phyloP scores from a whole-genome alignment of 805 yeast genomes.

The Myxozyma udenii region DNA sequence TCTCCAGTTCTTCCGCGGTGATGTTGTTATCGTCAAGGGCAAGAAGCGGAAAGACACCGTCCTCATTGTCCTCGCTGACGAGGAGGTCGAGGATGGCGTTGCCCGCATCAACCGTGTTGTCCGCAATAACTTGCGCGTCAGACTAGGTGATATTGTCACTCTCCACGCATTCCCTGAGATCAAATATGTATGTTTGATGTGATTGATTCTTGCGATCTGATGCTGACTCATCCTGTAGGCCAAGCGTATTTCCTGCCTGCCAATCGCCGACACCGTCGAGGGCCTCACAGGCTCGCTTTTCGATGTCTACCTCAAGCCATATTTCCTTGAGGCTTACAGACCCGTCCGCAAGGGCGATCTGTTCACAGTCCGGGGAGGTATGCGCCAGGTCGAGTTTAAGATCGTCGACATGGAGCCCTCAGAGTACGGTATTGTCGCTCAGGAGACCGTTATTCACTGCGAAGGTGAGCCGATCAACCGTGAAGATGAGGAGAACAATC shows the following conservation, averaged over 20 bases:
- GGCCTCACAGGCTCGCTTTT: conserved; percentile 95
- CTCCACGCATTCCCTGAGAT: conserved; percentile 97
- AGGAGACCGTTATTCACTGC: conserved; percentile 95
- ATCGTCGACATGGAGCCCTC: conserved; percentile 98
- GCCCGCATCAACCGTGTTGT: conserved; percentile 94
- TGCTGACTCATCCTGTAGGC: conserved; percentile 45
- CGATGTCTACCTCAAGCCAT: conserved; percentile 94
- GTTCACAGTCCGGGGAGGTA: conserved; percentile 95
- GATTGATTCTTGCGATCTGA: background rate
- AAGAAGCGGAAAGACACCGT: conserved; percentile 98
- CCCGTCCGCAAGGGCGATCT: conserved; percentile 98
- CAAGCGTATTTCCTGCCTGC: conserved; percentile 87
- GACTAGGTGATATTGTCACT: conserved; percentile 88
- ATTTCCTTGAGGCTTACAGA: conserved; percentile 97
- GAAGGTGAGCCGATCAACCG: conserved; percentile 99
- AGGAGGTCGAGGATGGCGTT: conserved; percentile 92
- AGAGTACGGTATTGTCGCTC: conserved; percentile 96
- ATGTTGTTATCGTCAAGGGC: conserved; percentile 94
- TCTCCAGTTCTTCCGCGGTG: conserved; percentile 94
- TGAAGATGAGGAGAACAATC: conserved; percentile 95
- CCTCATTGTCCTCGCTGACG: conserved; percentile 90
- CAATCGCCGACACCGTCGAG: conserved; percentile 97
- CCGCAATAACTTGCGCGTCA: conserved; percentile 88
- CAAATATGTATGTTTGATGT: conserved; percentile 54
- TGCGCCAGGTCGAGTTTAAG: conserved; percentile 98